Evolutionary conservation across 106 monocot genomes (phyloP).

Genomic region (Platanthera zijinensis): DNA sequence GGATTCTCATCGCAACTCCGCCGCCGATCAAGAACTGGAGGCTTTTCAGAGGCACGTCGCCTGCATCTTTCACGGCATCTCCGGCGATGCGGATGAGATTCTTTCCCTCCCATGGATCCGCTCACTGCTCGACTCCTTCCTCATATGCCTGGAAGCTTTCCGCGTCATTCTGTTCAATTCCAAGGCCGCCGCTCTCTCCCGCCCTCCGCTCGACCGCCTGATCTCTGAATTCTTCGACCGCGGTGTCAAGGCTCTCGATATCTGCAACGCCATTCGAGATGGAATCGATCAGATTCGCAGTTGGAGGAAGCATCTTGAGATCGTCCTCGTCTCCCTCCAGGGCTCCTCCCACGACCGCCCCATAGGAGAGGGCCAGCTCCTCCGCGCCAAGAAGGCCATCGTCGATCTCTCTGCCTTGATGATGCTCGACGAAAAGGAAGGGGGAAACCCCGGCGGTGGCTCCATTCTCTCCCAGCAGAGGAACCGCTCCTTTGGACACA

Average conservation of each 20-base stretch:
- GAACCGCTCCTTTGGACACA: constrained; percentile 16
- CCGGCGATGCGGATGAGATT: constrained; percentile 9
- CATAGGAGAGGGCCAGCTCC: constrained; percentile 10
- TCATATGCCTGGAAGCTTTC: not conserved
- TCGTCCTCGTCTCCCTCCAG: not conserved
- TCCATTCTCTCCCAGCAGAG: constrained; percentile 4
- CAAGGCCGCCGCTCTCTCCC: not conserved
- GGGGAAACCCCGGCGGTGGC: not conserved
- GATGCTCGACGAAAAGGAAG: constrained; percentile 34
- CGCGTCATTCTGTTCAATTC: not conserved
- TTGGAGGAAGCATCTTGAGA: constrained; percentile 11
- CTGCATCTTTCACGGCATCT: constrained; percentile 34
- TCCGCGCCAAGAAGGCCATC: constrained; percentile 6
- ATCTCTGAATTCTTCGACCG: constrained; percentile 13
- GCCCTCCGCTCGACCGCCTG: constrained; percentile 2
- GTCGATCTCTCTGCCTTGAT: not conserved
- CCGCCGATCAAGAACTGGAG: constrained; percentile 19
- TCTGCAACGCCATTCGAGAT: constrained; percentile 14
- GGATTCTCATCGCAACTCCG: constrained; percentile 6
- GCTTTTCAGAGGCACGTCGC: constrained; percentile 41
- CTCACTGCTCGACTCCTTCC: not conserved
- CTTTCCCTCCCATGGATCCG: constrained; percentile 6
- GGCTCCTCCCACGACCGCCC: not conserved
- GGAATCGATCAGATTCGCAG: constrained; percentile 9
- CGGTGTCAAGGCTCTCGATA: constrained; percentile 9